phyloP scores from a whole-genome alignment of 352 stramenopile species.

The Pythium folliculosum region DNA sequence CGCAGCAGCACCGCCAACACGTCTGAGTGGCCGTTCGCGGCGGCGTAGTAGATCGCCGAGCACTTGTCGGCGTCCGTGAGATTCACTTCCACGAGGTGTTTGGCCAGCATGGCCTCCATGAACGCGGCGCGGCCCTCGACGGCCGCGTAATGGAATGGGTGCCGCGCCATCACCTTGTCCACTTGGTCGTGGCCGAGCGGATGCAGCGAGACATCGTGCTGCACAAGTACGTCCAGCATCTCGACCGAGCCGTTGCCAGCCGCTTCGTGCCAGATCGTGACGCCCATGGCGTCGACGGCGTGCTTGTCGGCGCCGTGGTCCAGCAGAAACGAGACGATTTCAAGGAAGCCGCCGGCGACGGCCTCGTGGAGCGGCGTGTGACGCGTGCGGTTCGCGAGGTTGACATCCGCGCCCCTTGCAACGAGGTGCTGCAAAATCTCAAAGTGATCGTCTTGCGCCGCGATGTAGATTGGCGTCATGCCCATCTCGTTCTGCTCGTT shows the following conservation, averaged over 20 bases:
- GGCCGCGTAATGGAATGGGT: slow-evolving; percentile 81
- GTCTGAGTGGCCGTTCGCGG: slow-evolving; percentile 58
- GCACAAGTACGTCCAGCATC: slow-evolving; percentile 61
- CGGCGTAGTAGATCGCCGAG: slow-evolving; percentile 75
- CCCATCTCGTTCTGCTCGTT: slow-evolving; percentile 84
- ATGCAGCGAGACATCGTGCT: slow-evolving; percentile 50
- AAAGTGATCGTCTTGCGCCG: slow-evolving; percentile 52
- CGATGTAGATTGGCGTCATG: slow-evolving; percentile 71
- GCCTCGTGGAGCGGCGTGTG: slow-evolving; percentile 71
- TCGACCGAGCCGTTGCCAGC: slow-evolving; percentile 58
- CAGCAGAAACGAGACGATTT: slow-evolving; percentile 52
- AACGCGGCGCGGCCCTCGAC: slow-evolving; percentile 70
- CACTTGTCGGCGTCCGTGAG: slow-evolving; percentile 63
- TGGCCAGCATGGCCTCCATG: slow-evolving; percentile 49
- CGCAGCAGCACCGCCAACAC: slow-evolving; percentile 56
- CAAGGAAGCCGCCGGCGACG: slow-evolving; percentile 53
- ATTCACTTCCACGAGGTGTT: slow-evolving; percentile 66
- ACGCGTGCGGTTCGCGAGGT: slow-evolving; percentile 60
- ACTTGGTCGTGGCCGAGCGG: slow-evolving; percentile 43
- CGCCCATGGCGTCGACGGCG: slow-evolving; percentile 74
- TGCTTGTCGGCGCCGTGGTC: slow-evolving; percentile 61
- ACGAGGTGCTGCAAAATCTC: slow-evolving; percentile 54
- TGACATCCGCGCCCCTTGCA: slow-evolving; percentile 51
- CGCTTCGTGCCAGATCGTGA: slow-evolving; percentile 81
- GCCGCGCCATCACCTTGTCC: slow-evolving; percentile 78